Conservation (phyloP, 1,284 basidiomycete genomes). For the Pseudozyma sp. region DNA sequence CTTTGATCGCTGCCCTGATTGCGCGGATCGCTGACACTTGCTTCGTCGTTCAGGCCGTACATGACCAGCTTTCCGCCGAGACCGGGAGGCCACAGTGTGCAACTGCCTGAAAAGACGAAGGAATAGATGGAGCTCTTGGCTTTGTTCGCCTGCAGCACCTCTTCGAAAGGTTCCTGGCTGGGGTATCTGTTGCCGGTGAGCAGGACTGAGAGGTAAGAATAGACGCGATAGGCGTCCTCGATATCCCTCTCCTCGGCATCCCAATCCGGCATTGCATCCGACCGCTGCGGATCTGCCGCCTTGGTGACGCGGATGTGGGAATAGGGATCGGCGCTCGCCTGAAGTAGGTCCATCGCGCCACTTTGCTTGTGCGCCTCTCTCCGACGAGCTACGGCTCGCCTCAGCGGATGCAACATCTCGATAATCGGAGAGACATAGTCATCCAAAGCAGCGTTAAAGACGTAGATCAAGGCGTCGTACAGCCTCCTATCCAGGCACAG, state of each 20-base stretch:
- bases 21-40: slow-evolving; percentile 71
- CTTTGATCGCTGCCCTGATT: slow-evolving; percentile 75
- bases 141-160: slow-evolving; percentile 70
- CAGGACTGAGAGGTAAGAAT: slow-evolving; percentile 86
- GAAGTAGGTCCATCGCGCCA: background rate
- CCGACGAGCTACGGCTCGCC: slow-evolving; percentile 48
- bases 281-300: background rate
- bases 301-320: slow-evolving; percentile 23
- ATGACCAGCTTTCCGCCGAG: slow-evolving; percentile 79
- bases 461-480: slow-evolving; percentile 93
- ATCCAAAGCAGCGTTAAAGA: slow-evolving; percentile 86
- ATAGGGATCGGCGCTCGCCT: slow-evolving; percentile 25
- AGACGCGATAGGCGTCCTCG: slow-evolving; percentile 88
- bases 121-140: slow-evolving; percentile 73
- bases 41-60: slow-evolving; percentile 69
- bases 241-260: slow-evolving; percentile 40
- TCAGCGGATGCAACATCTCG: slow-evolving; percentile 73
- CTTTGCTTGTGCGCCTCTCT: slow-evolving; percentile 3
- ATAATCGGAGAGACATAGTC: slow-evolving; percentile 92
- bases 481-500: slow-evolving; percentile 85
- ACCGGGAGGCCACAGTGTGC: slow-evolving; percentile 80
- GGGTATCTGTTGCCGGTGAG: slow-evolving; percentile 90
- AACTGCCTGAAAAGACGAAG: slow-evolving; percentile 86
- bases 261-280: slow-evolving; percentile 8
- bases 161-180: slow-evolving; percentile 77